These are phyloP conservation scores for Citrullus amarus DNA, from an alignment of 306 rosid genomes.

Conservation along the genomic window DNA sequence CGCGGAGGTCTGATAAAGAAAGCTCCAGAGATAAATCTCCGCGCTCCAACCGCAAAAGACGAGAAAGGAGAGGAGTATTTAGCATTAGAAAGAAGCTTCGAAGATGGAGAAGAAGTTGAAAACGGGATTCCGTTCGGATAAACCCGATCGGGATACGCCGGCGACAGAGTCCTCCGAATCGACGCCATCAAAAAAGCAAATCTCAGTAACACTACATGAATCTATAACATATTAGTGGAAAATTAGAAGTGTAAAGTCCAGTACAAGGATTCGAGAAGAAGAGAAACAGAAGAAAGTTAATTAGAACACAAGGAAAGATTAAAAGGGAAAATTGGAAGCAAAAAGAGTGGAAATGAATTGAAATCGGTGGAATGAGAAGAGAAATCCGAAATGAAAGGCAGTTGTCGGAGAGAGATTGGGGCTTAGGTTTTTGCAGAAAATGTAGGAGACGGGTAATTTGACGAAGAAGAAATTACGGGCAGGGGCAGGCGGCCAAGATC, in stretches of 20 bases:
- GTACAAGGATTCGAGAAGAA: not conserved
- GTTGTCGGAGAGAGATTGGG: constrained; percentile 12
- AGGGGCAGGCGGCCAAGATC: constrained; percentile 21
- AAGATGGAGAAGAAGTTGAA: constrained; percentile 47
- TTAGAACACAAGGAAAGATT: not conserved
- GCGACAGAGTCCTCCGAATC: constrained; percentile 77
- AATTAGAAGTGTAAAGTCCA: not conserved
- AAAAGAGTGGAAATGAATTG: not conserved
- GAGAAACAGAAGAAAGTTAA: not conserved
- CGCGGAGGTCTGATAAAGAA: constrained; percentile 31
- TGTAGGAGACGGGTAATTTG: not conserved
- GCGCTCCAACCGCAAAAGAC: constrained; percentile 24
- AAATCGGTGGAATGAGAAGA: not conserved
- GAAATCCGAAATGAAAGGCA: not conserved
- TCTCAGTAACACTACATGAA: constrained; percentile 1
- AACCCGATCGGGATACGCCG: constrained; percentile 58
- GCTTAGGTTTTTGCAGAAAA: not conserved
- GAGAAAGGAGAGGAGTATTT: constrained; percentile 41
- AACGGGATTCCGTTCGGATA: constrained; percentile 40
- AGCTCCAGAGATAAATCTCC: constrained; percentile 27
- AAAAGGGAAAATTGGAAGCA: not conserved
- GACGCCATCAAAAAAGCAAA: constrained; percentile 48
- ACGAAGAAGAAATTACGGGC: not conserved
- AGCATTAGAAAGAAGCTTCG: constrained; percentile 35
- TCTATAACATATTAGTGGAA: not conserved